Evolutionary conservation across 1,284 basidiomycete species (phyloP).

Genomic region (Leccinum pseudoinsigne): DNA sequence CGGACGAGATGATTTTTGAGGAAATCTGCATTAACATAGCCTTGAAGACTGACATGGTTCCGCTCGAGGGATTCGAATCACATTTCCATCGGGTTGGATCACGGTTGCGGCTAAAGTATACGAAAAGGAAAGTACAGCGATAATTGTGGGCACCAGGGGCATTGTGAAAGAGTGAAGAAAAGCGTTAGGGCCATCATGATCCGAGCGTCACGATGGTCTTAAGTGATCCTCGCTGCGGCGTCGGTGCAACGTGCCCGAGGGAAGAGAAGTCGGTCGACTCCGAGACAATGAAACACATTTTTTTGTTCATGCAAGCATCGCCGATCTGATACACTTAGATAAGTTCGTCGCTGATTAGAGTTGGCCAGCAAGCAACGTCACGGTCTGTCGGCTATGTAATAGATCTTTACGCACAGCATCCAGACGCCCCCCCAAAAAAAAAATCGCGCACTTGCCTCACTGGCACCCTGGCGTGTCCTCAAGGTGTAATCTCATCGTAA

Average conservation of each 20-base stretch:
- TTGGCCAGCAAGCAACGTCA: background rate
- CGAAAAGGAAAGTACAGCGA: constrained; percentile 21
- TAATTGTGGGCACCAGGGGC: constrained; percentile 15
- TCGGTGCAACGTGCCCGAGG: background rate
- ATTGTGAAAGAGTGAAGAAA: constrained; percentile 14
- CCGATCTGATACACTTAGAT: too few species aligned
- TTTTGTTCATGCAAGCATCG: background rate
- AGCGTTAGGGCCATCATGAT: background rate
- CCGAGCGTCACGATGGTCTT: background rate
- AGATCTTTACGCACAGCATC: background rate
- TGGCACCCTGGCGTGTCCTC: background rate
- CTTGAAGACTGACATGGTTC: constrained; percentile 3
- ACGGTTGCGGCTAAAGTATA: constrained; percentile 1
- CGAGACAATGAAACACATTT: background rate
- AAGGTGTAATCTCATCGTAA: constrained; percentile 3
- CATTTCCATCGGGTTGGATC: constrained; percentile 1
- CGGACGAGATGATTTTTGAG: constrained; percentile 9
- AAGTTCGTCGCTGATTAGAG: background rate
- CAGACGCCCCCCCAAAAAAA: background rate
- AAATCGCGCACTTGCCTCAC: background rate
- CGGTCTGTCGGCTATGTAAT: too few species aligned
- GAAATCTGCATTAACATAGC: constrained; percentile 1
- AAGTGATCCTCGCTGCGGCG: background rate
- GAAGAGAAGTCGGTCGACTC: background rate
- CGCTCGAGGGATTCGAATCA: constrained; percentile 26